These are phyloP conservation scores for Arachis hypogaea DNA, from an alignment of 306 rosid genomes.

Conservation along the genomic window DNA sequence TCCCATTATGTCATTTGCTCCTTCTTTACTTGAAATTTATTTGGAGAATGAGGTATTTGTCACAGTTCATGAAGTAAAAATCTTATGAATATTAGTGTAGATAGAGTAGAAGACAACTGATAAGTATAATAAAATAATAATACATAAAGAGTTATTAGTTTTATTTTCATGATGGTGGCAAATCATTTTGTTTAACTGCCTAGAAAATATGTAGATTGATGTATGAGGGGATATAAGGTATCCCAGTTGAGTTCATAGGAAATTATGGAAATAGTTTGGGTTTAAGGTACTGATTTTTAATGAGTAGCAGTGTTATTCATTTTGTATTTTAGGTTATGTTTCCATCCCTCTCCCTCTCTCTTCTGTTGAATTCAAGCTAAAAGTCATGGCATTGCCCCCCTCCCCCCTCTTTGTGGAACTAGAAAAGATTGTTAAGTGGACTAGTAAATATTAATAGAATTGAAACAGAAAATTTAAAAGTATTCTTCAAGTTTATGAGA, in stretches of 20 bases:
- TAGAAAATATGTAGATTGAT: slow-evolving; percentile 5
- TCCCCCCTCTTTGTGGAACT: too few relatives aligned
- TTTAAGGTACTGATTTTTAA: not conserved
- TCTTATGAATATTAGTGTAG: not conserved
- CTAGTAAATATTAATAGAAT: not conserved
- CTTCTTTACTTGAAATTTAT: slow-evolving; percentile 12
- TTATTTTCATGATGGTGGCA: not conserved
- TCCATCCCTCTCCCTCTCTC: too few relatives aligned
- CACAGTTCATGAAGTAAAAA: slow-evolving; percentile 14
- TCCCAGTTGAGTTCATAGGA: slow-evolving; percentile 13
- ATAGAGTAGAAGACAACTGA: slow-evolving; percentile 5
- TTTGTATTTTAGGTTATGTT: too few relatives aligned
- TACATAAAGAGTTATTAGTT: not conserved
- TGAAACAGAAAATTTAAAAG: slow-evolving; percentile 1
- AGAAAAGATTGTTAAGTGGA: slow-evolving; percentile 12
- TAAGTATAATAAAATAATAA: not conserved
- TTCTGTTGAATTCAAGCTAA: not conserved
- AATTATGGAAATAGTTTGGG: not conserved
- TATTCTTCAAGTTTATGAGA: slow-evolving; percentile 23
- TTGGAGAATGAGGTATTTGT: not conserved
- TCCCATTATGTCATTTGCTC: not conserved
- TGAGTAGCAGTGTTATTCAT: too few relatives aligned
- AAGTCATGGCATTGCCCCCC: too few relatives aligned
- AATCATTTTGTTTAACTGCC: not conserved
- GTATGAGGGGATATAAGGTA: not conserved